Evolutionary conservation across 176 grass and related monocot genomes (phyloP).

Genomic region (Bothriochloa decipiens): DNA sequence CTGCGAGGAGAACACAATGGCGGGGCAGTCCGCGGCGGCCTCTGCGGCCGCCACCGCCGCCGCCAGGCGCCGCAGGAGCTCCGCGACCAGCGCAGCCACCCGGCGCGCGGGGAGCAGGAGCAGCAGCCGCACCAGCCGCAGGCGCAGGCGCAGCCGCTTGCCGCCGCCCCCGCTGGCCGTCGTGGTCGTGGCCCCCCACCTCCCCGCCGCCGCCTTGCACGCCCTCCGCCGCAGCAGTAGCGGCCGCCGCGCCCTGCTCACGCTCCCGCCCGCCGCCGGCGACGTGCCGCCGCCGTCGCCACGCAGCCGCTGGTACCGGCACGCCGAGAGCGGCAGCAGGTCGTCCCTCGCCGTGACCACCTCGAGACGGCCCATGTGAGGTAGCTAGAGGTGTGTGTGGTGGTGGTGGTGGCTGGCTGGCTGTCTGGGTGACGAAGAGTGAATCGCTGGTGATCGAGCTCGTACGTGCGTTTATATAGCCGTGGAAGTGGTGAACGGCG

Average conservation of each 20-base stretch:
- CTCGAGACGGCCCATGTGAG: constrained; percentile 46
- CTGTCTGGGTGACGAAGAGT: neutral
- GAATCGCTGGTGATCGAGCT: neutral
- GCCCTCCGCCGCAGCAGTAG: constrained; percentile 41
- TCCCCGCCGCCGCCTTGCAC: constrained; percentile 11
- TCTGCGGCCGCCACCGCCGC: constrained; percentile 18
- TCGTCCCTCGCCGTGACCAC: constrained; percentile 37
- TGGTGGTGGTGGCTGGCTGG: neutral
- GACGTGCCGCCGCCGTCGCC: neutral
- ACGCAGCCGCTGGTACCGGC: constrained; percentile 48
- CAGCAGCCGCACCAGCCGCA: constrained; percentile 48
- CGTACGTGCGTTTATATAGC: constrained; percentile 37
- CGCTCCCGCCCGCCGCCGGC: neutral
- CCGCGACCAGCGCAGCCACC: constrained; percentile 56
- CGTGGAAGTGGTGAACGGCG: neutral
- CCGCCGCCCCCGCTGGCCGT: neutral
- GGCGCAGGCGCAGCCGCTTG: constrained; percentile 23
- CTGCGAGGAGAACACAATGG: constrained; percentile 77
- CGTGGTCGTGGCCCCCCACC: neutral
- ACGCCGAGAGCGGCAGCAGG: constrained; percentile 13
- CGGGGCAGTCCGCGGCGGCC: constrained; percentile 45
- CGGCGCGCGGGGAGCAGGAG: constrained; percentile 51
- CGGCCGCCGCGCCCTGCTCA: constrained; percentile 24
- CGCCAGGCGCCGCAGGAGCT: constrained; percentile 56
- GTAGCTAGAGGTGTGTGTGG: neutral